These are phyloP conservation scores for Neurospora sp. DNA, from an alignment of 2,329 filamentous ascomycete species.

Conservation along the genomic window DNA sequence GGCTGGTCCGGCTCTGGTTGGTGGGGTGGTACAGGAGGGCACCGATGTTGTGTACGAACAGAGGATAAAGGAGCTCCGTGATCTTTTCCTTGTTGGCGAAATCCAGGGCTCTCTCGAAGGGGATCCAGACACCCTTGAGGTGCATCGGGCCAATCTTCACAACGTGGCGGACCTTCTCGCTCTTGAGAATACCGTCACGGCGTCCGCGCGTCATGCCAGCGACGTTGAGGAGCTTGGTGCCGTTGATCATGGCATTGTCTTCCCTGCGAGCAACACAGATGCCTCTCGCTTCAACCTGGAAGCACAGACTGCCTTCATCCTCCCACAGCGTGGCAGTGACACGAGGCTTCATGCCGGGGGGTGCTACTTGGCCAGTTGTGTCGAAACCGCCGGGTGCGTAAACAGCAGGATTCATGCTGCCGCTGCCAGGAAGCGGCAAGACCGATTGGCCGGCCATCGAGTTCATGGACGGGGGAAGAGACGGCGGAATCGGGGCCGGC, in stretches of 20 bases:
- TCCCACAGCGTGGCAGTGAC: constrained; percentile 97
- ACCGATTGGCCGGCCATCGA: constrained; percentile 58
- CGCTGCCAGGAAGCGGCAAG: constrained; percentile 57
- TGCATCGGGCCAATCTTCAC: constrained; percentile 99
- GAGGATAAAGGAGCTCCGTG: constrained; percentile 83
- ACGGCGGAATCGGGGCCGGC: constrained; percentile 61
- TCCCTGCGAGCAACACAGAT: constrained; percentile 92
- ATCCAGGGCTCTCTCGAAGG: constrained; percentile 92
- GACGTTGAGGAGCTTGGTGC: constrained; percentile 92
- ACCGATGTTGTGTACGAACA: constrained; percentile 97
- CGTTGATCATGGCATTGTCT: constrained; percentile 99
- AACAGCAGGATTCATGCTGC: constrained; percentile 37
- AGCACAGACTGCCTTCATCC: constrained; percentile 94
- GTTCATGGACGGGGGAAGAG: constrained; percentile 33
- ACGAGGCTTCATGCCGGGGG: constrained; percentile 88
- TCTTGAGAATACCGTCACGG: constrained; percentile 92
- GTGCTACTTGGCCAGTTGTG: constrained; percentile 83
- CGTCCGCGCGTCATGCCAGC: constrained; percentile 96
- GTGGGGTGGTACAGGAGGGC: constrained; percentile 87
- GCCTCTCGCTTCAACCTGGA: constrained; percentile 91
- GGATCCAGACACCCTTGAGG: constrained; percentile 96
- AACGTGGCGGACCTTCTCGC: constrained; percentile 91
- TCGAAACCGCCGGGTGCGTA: constrained; percentile 55
- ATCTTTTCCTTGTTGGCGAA: constrained; percentile 99
- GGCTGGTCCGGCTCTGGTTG: constrained; percentile 71